Conservation (phyloP, 108 stramenopile genomes). For the Stephanodiscus minutulus region DNA sequence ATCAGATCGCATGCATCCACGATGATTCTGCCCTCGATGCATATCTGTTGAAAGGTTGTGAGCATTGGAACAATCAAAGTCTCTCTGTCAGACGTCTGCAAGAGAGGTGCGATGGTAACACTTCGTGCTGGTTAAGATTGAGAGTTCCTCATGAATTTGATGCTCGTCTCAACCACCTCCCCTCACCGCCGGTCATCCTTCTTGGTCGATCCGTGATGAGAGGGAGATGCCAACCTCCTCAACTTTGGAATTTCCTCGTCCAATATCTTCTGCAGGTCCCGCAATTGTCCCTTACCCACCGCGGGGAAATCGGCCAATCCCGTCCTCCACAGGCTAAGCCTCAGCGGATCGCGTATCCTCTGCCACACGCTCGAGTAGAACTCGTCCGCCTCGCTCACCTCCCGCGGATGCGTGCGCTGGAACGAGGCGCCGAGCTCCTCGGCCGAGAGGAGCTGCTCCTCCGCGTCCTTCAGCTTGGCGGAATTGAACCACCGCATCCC, state of each 20-base stretch:
- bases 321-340: slow-evolving; percentile 58
- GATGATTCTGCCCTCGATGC: no score
- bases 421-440: slow-evolving; percentile 76
- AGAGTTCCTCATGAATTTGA: no score
- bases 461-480: slow-evolving; percentile 58
- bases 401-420: slow-evolving; percentile 77
- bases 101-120: no score
- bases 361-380: slow-evolving; percentile 86
- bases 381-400: slow-evolving; percentile 90
- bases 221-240: slow-evolving; percentile 79
- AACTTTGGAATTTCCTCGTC: slow-evolving; percentile 85
- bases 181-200: no score
- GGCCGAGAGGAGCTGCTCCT: slow-evolving; percentile 56
- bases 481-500: slow-evolving; percentile 81
- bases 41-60: no score
- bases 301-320: slow-evolving; percentile 56
- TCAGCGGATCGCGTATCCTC: slow-evolving; percentile 72
- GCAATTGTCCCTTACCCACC: slow-evolving; percentile 62
- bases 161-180: no score
- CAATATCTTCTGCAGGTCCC: slow-evolving; percentile 74
- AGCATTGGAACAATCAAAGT: no score
- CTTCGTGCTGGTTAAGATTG: no score
- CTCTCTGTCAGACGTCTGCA: no score
- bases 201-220: slow-evolving; percentile 58
- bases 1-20: no score